phyloP scores from a whole-genome alignment of 192 early-diverging fungal species.

The Coemansia sp. region DNA sequence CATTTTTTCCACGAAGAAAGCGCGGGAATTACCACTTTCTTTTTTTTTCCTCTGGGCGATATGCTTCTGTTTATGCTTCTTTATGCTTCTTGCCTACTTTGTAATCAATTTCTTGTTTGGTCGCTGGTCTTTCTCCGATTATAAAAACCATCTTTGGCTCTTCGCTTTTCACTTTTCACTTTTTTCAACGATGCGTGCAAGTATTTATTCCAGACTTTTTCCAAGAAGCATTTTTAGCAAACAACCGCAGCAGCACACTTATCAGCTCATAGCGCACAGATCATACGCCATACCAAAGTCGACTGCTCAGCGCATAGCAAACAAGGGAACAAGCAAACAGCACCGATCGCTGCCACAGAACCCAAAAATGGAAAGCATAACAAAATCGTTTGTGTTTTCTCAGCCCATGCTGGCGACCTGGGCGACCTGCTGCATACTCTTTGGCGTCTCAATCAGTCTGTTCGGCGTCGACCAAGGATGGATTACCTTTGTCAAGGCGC shows the following conservation, averaged over 20 bases:
- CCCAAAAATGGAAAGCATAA: slow-evolving; percentile 1
- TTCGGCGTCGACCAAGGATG: slow-evolving; percentile 48
- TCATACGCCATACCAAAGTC: slow-evolving; percentile 46
- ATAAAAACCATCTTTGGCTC: not conserved
- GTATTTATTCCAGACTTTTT: not conserved
- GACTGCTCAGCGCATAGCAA: slow-evolving; percentile 20
- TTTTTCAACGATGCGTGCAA: not conserved
- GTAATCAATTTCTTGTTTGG: too few species aligned
- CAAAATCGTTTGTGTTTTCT: slow-evolving; percentile 28
- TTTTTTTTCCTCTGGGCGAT: not conserved
- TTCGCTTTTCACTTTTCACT: not conserved
- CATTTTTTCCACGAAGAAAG: not conserved
- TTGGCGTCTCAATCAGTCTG: slow-evolving; percentile 34
- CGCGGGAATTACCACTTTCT: not conserved
- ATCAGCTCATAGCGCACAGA: slow-evolving; percentile 5
- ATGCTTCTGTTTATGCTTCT: not conserved
- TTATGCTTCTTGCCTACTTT: not conserved
- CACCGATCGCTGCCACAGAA: slow-evolving; percentile 1
- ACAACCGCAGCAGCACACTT: slow-evolving; percentile 4
- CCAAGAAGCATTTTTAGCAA: not conserved
- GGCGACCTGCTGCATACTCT: slow-evolving; percentile 47
- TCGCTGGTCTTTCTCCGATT: not conserved
- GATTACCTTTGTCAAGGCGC: slow-evolving; percentile 23
- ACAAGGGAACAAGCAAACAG: slow-evolving; percentile 1
- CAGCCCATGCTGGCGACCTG: slow-evolving; percentile 49